Evolutionary conservation across 1,139 yeast species (phyloP).

Genomic region (Kodamaea plutei): DNA sequence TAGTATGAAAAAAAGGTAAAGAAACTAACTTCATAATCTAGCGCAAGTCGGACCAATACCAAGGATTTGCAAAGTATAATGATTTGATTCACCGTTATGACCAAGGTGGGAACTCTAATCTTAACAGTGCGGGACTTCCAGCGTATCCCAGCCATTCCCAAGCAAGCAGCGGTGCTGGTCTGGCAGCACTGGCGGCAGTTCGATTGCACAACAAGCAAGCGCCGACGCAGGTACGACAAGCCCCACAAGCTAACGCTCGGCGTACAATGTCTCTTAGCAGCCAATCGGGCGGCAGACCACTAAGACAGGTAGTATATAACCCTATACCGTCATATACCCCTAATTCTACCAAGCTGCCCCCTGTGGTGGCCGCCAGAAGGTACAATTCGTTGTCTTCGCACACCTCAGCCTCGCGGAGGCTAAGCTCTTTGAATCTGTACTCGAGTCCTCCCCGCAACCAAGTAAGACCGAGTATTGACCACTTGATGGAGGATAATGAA

Average conservation of each 20-base stretch:
- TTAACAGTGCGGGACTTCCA: conserved; percentile 1
- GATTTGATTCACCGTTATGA: conserved; percentile 30
- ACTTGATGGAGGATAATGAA: conserved; percentile 5
- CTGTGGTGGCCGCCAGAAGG: no score
- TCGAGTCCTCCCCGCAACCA: conserved; percentile 3
- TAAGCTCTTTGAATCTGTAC: conserved; percentile 4
- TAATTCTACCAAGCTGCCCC: neutral
- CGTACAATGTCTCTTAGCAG: conserved; percentile 13
- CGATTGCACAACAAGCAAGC: conserved; percentile 3
- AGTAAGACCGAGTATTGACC: neutral
- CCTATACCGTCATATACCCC: conserved; percentile 37
- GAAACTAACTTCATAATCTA: no score
- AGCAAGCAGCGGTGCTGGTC: conserved; percentile 1
- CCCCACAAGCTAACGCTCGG: conserved; percentile 1
- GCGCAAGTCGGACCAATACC: conserved; percentile 20
- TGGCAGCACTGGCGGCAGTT: conserved; percentile 4
- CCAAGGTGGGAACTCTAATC: conserved; percentile 25
- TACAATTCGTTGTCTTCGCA: neutral
- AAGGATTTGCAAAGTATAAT: conserved; percentile 38
- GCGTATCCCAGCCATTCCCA: conserved; percentile 23
- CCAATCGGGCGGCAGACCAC: conserved; percentile 31
- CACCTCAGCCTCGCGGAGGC: neutral
- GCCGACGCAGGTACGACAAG: no score
- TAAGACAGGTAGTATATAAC: conserved; percentile 24
- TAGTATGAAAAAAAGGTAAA: neutral